These are phyloP conservation scores for Basipetospora sp. DNA, from an alignment of 2,329 filamentous ascomycete species.

Conservation along the genomic window DNA sequence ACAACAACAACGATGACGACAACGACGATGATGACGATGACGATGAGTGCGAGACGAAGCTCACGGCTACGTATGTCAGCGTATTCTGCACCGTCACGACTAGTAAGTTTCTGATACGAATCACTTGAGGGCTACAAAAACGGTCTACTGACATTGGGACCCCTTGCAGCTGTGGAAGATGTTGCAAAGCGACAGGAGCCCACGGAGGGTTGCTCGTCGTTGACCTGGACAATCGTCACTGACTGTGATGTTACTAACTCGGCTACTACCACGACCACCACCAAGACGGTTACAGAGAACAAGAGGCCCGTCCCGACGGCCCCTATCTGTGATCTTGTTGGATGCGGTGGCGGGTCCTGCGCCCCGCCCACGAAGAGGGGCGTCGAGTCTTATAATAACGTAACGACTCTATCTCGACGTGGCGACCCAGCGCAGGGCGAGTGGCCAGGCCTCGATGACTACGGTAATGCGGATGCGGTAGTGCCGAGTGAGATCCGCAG, in stretches of 20 bases:
- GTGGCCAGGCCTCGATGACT: constrained; percentile 3
- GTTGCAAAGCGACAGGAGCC: neutral
- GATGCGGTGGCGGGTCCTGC: neutral
- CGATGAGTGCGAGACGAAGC: neutral
- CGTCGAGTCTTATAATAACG: neutral
- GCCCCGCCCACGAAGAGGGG: neutral
- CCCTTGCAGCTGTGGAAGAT: neutral
- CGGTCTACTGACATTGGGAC: neutral
- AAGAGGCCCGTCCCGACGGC: neutral
- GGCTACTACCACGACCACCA: neutral
- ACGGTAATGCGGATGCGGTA: neutral
- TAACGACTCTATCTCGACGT: constrained; percentile 12
- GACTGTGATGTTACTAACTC: constrained; percentile 7
- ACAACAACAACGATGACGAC: too few relatives aligned
- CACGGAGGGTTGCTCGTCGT: constrained; percentile 2
- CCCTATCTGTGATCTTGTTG: neutral
- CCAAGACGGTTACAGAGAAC: neutral
- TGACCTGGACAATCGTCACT: constrained; percentile 5
- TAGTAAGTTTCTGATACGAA: neutral
- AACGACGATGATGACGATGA: neutral
- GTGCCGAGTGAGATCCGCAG: neutral
- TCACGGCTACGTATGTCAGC: constrained; percentile 7
- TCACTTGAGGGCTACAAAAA: neutral
- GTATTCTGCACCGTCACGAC: constrained; percentile 7
- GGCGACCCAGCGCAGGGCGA: constrained; percentile 5